Percentiles rank a stretch among this genome's conserved stretches.
Conservation (phyloP, 345 rosid genomes). For the Gossypium arboreum region DNA sequence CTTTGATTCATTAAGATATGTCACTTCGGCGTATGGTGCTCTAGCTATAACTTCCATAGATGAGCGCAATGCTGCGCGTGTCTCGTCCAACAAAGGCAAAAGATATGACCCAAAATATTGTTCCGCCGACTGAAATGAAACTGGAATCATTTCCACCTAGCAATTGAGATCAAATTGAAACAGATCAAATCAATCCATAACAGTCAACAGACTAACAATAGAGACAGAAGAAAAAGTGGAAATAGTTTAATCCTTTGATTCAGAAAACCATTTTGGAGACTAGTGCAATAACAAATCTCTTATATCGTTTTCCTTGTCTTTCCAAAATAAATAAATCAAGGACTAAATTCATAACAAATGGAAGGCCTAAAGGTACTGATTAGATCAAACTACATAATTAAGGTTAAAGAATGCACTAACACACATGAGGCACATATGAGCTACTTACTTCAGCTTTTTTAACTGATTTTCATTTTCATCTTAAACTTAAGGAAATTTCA, state of each 20-base stretch:
- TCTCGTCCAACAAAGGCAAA: constrained; percentile 46
- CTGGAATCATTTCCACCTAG: constrained; percentile 38
- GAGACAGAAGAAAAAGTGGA: background rate
- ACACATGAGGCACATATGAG: background rate
- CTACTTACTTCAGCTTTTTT: background rate
- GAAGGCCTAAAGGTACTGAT: background rate
- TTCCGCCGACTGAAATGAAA: constrained; percentile 23
- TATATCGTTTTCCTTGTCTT: background rate
- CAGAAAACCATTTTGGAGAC: background rate
- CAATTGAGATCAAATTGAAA: background rate
- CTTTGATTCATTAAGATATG: background rate
- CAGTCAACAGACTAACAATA: background rate
- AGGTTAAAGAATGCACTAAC: background rate
- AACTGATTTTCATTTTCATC: background rate
- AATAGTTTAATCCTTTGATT: background rate
- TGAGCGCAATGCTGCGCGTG: constrained; percentile 32
- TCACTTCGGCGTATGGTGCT: constrained; percentile 35
- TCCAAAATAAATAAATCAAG: background rate
- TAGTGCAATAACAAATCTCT: background rate
- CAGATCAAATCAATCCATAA: background rate
- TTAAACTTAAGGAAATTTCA: background rate
- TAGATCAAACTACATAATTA: background rate
- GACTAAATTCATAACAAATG: background rate
- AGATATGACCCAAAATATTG: constrained; percentile 31
- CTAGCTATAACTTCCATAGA: constrained; percentile 26